phyloP scores from a whole-genome alignment of 495 filamentous ascomycete species.

The Penicillium daleae region DNA sequence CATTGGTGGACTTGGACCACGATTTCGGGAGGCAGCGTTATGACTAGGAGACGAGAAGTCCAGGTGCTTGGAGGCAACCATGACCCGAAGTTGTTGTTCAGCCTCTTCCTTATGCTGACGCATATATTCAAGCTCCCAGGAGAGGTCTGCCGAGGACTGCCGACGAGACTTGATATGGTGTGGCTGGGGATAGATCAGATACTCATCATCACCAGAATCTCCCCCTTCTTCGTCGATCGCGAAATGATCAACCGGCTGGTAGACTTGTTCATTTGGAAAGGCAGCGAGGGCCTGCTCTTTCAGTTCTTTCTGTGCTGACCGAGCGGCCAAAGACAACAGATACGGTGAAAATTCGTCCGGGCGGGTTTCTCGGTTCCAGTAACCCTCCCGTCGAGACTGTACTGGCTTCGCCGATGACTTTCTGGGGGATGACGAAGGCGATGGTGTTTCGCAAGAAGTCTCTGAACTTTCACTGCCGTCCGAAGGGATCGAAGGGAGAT shows the following conservation, averaged over 20 bases:
- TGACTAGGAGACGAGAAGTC: slow-evolving; percentile 35
- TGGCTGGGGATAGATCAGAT: slow-evolving; percentile 42
- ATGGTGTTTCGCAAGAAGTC: slow-evolving; percentile 45
- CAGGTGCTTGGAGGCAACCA: slow-evolving; percentile 25
- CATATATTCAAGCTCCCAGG: slow-evolving; percentile 56
- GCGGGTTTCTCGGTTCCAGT: slow-evolving; percentile 58
- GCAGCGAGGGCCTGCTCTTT: slow-evolving; percentile 70
- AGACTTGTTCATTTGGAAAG: slow-evolving; percentile 66
- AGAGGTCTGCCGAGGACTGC: slow-evolving; percentile 52
- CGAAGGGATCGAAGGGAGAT: slow-evolving; percentile 57
- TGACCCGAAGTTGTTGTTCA: slow-evolving; percentile 40
- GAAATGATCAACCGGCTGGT: slow-evolving; percentile 66
- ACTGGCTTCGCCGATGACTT: slow-evolving; percentile 22
- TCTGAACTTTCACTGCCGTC: slow-evolving; percentile 60
- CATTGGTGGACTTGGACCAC: slow-evolving; percentile 74
- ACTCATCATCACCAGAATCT: slow-evolving; percentile 40
- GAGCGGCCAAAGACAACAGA: slow-evolving; percentile 73
- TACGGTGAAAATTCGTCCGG: slow-evolving; percentile 75
- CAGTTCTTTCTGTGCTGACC: slow-evolving; percentile 73
- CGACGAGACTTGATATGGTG: slow-evolving; percentile 39
- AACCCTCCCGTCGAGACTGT: slow-evolving; percentile 42
- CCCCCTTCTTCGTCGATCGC: slow-evolving; percentile 57
- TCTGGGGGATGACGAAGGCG: slow-evolving; percentile 54
- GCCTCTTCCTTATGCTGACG: slow-evolving; percentile 53
- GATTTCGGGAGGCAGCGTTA: slow-evolving; percentile 56